Conservation (phyloP, 2,329 filamentous ascomycete genomes). For the Myriosclerotinia scirpicola region DNA sequence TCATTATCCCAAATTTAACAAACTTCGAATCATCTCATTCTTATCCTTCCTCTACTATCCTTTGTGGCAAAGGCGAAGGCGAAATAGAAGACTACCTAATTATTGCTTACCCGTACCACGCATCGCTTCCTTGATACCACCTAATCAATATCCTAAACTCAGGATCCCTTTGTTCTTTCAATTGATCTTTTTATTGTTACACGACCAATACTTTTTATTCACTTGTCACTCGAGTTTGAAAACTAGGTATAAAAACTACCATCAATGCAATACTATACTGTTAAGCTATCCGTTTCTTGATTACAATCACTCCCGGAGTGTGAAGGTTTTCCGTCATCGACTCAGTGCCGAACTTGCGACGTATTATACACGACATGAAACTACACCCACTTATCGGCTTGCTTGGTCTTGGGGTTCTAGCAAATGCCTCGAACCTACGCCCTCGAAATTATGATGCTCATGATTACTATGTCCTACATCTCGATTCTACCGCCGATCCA, state of each 20-base stretch:
- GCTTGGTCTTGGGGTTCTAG: constrained; percentile 51
- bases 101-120: neutral
- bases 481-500: constrained; percentile 66
- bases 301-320: neutral
- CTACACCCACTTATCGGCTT: constrained; percentile 53
- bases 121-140: constrained; percentile 20
- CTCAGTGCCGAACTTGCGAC: constrained; percentile 8
- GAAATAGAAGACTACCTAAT: too few species aligned
- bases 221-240: neutral
- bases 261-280: constrained; percentile 33
- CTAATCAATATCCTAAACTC: neutral
- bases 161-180: constrained; percentile 17
- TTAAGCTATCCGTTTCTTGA: constrained; percentile 19
- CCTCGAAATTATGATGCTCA: constrained; percentile 73
- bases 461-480: constrained; percentile 92
- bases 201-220: neutral
- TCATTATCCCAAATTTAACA: too few species aligned
- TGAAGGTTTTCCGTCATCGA: neutral
- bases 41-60: too few species aligned
- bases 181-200: constrained; percentile 14
- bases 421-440: constrained; percentile 49
- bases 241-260: neutral
- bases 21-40: too few species aligned
- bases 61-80: too few species aligned
- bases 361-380: constrained; percentile 34